These are phyloP conservation scores for Taphrina deformans DNA, from an alignment of 1,139 yeast genomes.

Conservation along the genomic window DNA sequence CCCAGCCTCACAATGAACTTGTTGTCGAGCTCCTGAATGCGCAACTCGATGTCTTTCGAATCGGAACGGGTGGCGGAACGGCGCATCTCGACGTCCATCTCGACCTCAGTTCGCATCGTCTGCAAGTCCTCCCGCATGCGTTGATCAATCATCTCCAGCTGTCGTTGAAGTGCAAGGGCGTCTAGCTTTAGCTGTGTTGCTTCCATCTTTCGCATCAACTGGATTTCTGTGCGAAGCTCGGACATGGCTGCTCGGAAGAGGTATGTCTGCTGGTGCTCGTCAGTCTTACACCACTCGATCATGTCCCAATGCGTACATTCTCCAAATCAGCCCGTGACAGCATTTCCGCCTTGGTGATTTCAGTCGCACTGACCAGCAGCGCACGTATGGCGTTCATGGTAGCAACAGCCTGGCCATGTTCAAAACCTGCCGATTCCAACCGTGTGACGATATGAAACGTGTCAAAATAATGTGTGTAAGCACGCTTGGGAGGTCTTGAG, in stretches of 20 bases:
- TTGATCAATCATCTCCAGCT: slow-evolving; percentile 68
- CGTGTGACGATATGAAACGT: slow-evolving; percentile 48
- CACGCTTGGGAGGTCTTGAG: neutral
- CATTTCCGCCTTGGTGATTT: slow-evolving; percentile 38
- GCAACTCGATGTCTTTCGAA: slow-evolving; percentile 66
- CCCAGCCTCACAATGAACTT: slow-evolving; percentile 62
- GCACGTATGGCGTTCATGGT: slow-evolving; percentile 48
- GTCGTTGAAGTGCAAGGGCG: slow-evolving; percentile 69
- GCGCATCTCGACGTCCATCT: slow-evolving; percentile 82
- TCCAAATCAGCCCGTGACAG: slow-evolving; percentile 39
- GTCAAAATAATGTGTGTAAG: slow-evolving; percentile 45
- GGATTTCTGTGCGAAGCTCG: slow-evolving; percentile 77
- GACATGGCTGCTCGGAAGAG: slow-evolving; percentile 90
- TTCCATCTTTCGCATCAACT: slow-evolving; percentile 69
- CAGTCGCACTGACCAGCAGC: slow-evolving; percentile 49
- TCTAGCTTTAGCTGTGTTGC: slow-evolving; percentile 67
- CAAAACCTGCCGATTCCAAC: slow-evolving; percentile 47
- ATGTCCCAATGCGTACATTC: slow-evolving; percentile 32
- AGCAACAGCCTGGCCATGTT: slow-evolving; percentile 48
- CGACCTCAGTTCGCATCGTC: slow-evolving; percentile 68
- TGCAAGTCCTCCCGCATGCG: slow-evolving; percentile 72
- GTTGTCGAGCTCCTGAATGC: slow-evolving; percentile 81
- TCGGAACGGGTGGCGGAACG: slow-evolving; percentile 79
- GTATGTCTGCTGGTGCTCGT: slow-evolving; percentile 48
- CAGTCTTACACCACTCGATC: neutral